phyloP scores from a whole-genome alignment of 2,329 filamentous ascomycete genomes.

The Purpureocillium takamizusanense region DNA sequence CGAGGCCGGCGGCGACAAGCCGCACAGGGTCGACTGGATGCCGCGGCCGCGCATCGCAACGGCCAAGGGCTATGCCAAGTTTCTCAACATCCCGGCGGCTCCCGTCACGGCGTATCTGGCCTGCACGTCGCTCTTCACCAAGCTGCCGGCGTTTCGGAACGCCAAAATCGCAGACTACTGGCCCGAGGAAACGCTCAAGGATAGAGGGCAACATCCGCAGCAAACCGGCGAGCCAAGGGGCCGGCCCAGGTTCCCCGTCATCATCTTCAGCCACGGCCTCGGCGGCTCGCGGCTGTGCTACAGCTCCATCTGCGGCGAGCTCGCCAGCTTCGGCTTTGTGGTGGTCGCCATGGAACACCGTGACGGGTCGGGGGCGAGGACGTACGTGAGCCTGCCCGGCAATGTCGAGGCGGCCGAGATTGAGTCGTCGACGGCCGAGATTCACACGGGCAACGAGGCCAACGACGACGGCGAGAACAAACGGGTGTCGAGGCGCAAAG shows the following conservation, averaged over 20 bases:
- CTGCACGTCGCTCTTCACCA: constrained; percentile 52
- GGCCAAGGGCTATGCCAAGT: constrained; percentile 53
- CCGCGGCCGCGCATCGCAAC: constrained; percentile 46
- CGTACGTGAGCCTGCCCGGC: constrained; percentile 47
- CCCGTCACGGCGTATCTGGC: constrained; percentile 44
- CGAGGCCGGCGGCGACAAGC: constrained; percentile 25
- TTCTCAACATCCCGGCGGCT: constrained; percentile 41
- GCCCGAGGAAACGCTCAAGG: constrained; percentile 30
- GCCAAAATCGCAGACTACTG: constrained; percentile 46
- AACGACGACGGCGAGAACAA: constrained; percentile 21
- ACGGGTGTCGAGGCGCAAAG: constrained; percentile 19
- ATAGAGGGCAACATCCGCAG: constrained; percentile 10
- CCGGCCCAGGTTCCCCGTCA: constrained; percentile 46
- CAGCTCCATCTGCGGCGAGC: constrained; percentile 54
- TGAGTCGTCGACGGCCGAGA: constrained; percentile 16
- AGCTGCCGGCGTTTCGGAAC: constrained; percentile 55
- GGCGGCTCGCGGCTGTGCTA: constrained; percentile 56
- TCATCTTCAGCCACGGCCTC: constrained; percentile 59
- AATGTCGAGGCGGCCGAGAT: constrained; percentile 23
- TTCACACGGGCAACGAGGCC: constrained; percentile 11
- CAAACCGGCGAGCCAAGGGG: too few relatives aligned
- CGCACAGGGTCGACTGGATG: constrained; percentile 52
- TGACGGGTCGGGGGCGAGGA: constrained; percentile 54
- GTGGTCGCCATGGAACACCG: constrained; percentile 57
- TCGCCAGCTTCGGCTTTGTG: constrained; percentile 57